Evolutionary conservation across 306 rosid species (phyloP), one percentile per base, ranked within the genome.

Genomic region (Cyclanthera cordifolia): DNA sequence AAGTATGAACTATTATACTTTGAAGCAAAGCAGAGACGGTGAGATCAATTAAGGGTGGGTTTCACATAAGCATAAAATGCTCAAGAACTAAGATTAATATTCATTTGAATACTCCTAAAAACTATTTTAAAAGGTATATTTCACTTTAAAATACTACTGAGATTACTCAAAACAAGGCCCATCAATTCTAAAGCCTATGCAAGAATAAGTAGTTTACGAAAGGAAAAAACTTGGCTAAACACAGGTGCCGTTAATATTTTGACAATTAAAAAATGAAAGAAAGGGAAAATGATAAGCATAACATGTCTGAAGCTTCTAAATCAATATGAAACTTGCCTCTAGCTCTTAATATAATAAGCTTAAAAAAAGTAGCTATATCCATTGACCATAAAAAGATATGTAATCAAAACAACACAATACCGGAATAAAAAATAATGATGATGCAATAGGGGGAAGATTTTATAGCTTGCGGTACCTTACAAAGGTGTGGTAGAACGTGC

Each of bases 361-460:
- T 13, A 55, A 25, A 24, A 24, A 3, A 25, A 4, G 61, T 5
- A 11, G 19, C 69, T 63, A 21, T 20, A 63, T 23, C n/a, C 37
- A 55, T 63, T 39, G 51, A 41, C 12, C 19, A 21, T 63, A 23
- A 4, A 4, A 4, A 20, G 19, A 61, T 17, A 61, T 37, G 66
- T 19, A 60, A 37, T 63, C 17, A 39, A 5, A 47, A 4, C 28
- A 1, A 10, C 53, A 65, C 23, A 14, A 43, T 0, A 20, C 2
- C 30, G 13, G 1, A 17, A 63, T 55, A 21, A 8, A 0, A 20
- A 20, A 8, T 20, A 3, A 10, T 2, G 23, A 4, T n/a, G 8
- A 63, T 64, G 53, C 34, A 20, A 41, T 60, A 41, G 69, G 17
- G 11, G 48, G 67, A 37, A 17, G 67, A 60, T 46, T 60, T 60